phyloP scores from a whole-genome alignment of 768 basidiomycete genomes.

The Boletus vinaceobasis region DNA sequence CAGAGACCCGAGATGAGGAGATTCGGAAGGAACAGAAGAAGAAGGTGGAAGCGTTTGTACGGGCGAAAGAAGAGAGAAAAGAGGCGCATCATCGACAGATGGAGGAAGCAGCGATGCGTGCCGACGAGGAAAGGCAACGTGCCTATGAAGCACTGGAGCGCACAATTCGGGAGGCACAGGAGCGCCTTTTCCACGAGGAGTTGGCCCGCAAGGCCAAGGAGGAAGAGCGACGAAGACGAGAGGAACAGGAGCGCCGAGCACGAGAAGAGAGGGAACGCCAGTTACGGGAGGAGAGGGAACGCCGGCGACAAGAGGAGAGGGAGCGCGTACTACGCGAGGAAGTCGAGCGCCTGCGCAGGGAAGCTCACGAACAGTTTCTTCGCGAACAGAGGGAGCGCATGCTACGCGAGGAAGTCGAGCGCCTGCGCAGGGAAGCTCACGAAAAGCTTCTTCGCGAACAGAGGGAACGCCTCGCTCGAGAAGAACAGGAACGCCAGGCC shows the following conservation, averaged over 20 bases:
- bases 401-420: constrained; percentile 16
- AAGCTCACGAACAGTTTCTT: constrained; percentile 1
- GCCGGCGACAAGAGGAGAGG: constrained; percentile 6
- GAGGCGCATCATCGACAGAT: constrained; percentile 2
- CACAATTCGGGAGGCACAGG: constrained; percentile 20
- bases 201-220: constrained; percentile 12
- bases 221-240: constrained; percentile 8
- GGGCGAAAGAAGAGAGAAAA: constrained; percentile 1
- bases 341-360: constrained; percentile 7
- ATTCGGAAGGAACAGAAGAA: constrained; percentile 10
- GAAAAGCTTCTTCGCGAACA: constrained; percentile 6
- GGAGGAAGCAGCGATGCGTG: constrained; percentile 16
- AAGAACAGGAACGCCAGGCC: constrained; percentile 20
- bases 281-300: constrained; percentile 14
- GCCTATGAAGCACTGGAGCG: constrained; percentile 24
- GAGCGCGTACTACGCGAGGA: constrained; percentile 14
- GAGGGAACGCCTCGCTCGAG: constrained; percentile 13
- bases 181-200: constrained; percentile 6
- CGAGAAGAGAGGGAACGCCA: constrained; percentile 1
- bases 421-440: constrained; percentile 4
- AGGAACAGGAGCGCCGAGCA: constrained; percentile 9
- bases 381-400: constrained; percentile 16
- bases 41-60: constrained; percentile 22
- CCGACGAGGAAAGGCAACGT: constrained; percentile 14
- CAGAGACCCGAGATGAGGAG: constrained; percentile 13